Percentiles rank a stretch among this genome's conserved stretches.
phyloP scores from a whole-genome alignment of 306 rosid species.

The Purshia tridentata region DNA sequence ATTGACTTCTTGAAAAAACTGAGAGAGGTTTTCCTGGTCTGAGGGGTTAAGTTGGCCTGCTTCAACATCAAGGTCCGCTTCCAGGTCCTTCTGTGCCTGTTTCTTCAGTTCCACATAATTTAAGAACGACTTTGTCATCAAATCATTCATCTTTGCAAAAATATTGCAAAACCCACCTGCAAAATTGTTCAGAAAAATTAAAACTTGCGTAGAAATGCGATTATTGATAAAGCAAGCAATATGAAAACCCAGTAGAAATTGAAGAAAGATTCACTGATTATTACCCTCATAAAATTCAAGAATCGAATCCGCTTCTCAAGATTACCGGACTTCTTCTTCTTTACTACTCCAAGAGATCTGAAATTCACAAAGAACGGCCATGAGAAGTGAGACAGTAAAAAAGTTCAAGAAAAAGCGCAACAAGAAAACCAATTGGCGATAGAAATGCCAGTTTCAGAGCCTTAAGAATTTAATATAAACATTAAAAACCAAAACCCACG shows the following conservation, averaged over 20 bases:
- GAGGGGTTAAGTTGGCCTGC: constrained; percentile 49
- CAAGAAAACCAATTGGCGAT: background rate
- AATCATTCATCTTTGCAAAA: constrained; percentile 75
- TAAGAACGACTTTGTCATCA: constrained; percentile 88
- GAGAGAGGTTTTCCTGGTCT: constrained; percentile 74
- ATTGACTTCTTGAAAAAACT: constrained; percentile 65
- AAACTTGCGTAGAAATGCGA: background rate
- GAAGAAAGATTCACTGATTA: constrained; percentile 18
- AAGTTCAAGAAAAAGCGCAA: background rate
- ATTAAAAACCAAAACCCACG: background rate
- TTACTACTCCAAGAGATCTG: constrained; percentile 35
- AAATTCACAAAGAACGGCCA: constrained; percentile 17
- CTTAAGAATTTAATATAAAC: no score
- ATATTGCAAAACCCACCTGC: constrained; percentile 42
- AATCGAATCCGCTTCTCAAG: constrained; percentile 43
- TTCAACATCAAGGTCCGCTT: constrained; percentile 56
- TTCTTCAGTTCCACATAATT: constrained; percentile 88
- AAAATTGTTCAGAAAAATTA: background rate
- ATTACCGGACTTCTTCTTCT: background rate
- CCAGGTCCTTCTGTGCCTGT: constrained; percentile 63
- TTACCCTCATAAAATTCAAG: constrained; percentile 50
- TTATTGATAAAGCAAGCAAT: background rate
- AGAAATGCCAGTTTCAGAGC: no score
- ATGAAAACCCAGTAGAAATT: constrained; percentile 3
- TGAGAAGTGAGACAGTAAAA: background rate